Conservation (phyloP, 257 asterid species). For the Plectranthus barbatus region DNA sequence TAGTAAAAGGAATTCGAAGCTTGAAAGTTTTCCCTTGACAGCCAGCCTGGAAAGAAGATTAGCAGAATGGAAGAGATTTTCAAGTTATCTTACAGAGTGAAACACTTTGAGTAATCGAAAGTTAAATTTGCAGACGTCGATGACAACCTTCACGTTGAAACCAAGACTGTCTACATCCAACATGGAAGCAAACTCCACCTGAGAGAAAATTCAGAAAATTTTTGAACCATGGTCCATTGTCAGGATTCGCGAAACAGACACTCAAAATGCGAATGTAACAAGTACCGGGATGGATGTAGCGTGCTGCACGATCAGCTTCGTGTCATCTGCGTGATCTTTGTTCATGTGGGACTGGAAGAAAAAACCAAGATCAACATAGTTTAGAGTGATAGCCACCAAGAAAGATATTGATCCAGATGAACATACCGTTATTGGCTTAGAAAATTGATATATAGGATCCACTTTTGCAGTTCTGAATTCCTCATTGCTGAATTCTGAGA, state of each 20-base stretch:
- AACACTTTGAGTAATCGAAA: background rate
- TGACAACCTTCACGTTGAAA: conserved; percentile 68
- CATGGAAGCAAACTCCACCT: conserved; percentile 72
- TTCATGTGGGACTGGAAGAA: conserved; percentile 77
- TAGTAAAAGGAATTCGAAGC: conserved; percentile 77
- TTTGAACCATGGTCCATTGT: no score
- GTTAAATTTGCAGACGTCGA: background rate
- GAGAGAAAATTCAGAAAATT: conserved; percentile 5
- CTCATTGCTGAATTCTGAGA: conserved; percentile 61
- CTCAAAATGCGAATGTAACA: no score
- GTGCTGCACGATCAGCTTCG: conserved; percentile 70
- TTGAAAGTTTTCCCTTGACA: conserved; percentile 51
- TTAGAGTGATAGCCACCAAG: background rate
- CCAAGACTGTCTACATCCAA: conserved; percentile 81
- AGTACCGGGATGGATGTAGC: conserved; percentile 69
- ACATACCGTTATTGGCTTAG: conserved; percentile 67
- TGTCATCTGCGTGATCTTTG: conserved; percentile 68
- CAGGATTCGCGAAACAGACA: no score
- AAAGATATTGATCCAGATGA: background rate
- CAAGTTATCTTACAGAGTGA: background rate
- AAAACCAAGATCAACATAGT: background rate
- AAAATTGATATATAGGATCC: conserved; percentile 77
- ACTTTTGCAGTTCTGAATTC: conserved; percentile 57
- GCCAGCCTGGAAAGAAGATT: conserved; percentile 38
- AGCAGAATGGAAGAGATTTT: background rate